A percentile compares a stretch with the other conserved stretches of the same genome.
These are phyloP conservation scores for Diaporthe capsici DNA, from an alignment of 2,329 filamentous ascomycete genomes.

Conservation along the genomic window DNA sequence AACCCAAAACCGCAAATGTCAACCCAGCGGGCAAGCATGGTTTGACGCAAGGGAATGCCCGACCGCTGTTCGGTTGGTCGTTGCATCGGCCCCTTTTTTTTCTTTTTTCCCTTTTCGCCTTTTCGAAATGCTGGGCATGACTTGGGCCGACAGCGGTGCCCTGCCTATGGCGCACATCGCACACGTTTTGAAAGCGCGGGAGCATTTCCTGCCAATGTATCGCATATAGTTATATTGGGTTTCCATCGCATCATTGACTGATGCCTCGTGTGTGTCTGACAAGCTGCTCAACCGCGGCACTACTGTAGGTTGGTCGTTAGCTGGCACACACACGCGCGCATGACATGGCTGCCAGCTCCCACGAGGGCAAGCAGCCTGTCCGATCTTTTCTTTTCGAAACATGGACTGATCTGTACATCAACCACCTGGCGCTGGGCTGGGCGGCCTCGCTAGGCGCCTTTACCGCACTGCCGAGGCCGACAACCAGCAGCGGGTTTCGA, in stretches of 20 bases:
- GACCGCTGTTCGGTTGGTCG: conserved; percentile 30
- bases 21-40: conserved; percentile 26
- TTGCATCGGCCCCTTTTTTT: conserved; percentile 12
- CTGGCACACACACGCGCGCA: background rate
- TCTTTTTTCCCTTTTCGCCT: background rate
- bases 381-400: background rate
- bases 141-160: conserved; percentile 28
- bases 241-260: conserved; percentile 31
- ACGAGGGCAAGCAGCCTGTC: background rate
- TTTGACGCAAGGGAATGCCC: conserved; percentile 35
- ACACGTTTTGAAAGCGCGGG: conserved; percentile 29
- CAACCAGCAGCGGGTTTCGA: conserved; percentile 33
- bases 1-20: conserved; percentile 26
- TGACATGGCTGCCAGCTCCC: background rate
- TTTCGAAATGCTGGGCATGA: conserved; percentile 31
- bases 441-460: conserved; percentile 40
- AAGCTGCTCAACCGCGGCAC: conserved; percentile 19
- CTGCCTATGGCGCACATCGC: conserved; percentile 32
- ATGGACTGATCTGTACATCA: background rate
- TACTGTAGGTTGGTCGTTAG: background rate
- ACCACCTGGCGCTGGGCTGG: conserved; percentile 5
- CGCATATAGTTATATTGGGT: conserved; percentile 27
- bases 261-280: conserved; percentile 21
- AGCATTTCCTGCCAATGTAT: conserved; percentile 27
- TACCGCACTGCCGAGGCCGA: conserved; percentile 39